These are phyloP conservation scores for Dictyostelium firmibasis DNA, from an alignment of 78 protist genomes.

Conservation along the genomic window DNA sequence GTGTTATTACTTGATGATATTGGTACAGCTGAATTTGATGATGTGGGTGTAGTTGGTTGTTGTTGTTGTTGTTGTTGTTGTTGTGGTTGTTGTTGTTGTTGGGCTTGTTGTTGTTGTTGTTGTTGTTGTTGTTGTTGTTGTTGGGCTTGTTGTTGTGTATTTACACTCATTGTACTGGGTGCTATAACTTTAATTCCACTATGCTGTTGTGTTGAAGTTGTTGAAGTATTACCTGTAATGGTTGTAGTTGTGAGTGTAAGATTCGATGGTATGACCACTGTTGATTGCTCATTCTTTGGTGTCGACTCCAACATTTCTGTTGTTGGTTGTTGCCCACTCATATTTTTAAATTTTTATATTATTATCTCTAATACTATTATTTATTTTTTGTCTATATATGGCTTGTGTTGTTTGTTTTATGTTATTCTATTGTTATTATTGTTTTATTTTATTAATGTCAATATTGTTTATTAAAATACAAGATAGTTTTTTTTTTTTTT, in stretches of 20 bases:
- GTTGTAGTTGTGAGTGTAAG: slow-evolving; percentile 5
- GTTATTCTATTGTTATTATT: too few species aligned
- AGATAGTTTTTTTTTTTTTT: too few species aligned
- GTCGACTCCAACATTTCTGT: neutral
- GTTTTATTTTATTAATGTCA: neutral
- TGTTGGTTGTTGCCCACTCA: neutral
- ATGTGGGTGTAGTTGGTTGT: too few species aligned
- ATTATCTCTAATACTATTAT: neutral
- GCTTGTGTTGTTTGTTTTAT: too few species aligned
- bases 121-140: slow-evolving; percentile 30
- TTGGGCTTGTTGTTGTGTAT: too few species aligned
- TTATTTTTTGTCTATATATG: too few species aligned
- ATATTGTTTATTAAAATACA: neutral
- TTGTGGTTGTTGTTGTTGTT: too few species aligned
- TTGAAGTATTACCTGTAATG: neutral
- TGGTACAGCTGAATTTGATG: neutral
- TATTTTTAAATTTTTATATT: too few species aligned
- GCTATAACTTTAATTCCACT: slow-evolving; percentile 4
- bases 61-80: too few species aligned
- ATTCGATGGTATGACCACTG: neutral
- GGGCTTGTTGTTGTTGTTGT: neutral
- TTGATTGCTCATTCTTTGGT: neutral
- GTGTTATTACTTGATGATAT: neutral
- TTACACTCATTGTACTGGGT: slow-evolving; percentile 1
- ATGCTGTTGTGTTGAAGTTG: neutral